Percentiles rank a stretch among this genome's conserved stretches.
Conservation (phyloP, 768 basidiomycete species). For the Zangia roseola region DNA sequence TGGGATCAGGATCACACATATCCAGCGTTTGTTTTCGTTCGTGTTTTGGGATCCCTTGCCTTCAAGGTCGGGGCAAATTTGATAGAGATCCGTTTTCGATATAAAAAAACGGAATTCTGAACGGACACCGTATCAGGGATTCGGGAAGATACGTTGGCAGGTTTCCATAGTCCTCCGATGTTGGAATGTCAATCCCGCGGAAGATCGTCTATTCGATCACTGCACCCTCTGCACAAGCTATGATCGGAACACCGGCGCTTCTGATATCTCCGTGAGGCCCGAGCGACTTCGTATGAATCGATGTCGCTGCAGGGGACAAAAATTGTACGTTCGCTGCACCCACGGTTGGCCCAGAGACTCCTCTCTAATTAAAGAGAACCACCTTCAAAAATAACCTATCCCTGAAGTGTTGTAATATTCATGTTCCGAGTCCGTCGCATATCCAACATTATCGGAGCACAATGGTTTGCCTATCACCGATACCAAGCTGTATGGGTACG, state of each 20-base stretch:
- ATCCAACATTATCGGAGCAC: neutral
- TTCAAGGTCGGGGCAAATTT: neutral
- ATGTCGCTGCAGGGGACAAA: neutral
- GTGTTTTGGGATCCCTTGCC: neutral
- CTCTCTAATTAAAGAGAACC: neutral
- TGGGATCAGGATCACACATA: slow-evolving; percentile 6
- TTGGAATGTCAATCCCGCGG: too few relatives aligned
- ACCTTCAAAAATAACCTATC: neutral
- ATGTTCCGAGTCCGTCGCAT: neutral
- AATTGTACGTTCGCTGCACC: neutral
- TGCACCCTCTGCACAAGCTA: too few relatives aligned
- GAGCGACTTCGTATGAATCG: too few relatives aligned
- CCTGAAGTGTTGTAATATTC: neutral
- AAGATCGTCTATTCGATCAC: too few relatives aligned
- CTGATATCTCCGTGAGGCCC: too few relatives aligned
- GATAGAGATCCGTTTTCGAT: too few relatives aligned
- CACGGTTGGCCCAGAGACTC: neutral
- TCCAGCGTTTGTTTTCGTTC: neutral
- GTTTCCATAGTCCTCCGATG: too few relatives aligned
- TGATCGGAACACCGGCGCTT: too few relatives aligned
- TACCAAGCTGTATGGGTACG: neutral
- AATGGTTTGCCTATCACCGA: neutral
- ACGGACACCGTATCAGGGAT: too few relatives aligned
- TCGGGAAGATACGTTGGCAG: too few relatives aligned
- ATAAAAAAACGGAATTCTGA: too few relatives aligned